phyloP scores from a whole-genome alignment of 495 filamentous ascomycete species.

The Penicillium bialowiezense region DNA sequence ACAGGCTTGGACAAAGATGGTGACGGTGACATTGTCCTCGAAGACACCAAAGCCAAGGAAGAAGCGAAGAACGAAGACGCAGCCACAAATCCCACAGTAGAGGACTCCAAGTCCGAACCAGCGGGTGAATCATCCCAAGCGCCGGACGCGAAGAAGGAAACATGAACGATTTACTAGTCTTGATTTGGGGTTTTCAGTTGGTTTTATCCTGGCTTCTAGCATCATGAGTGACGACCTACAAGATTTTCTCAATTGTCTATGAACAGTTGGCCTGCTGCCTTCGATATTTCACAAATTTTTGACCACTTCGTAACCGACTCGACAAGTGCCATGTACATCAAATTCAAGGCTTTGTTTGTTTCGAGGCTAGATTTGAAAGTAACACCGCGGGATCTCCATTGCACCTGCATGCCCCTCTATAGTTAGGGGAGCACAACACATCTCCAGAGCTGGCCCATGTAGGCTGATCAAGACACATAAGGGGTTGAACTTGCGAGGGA shows the following conservation, averaged over 20 bases:
- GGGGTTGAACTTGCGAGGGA: too few relatives aligned
- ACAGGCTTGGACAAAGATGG: slow-evolving; percentile 36
- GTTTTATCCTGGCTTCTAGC: slow-evolving; percentile 11
- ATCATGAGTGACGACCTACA: slow-evolving; percentile 32
- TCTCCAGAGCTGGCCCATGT: too few relatives aligned
- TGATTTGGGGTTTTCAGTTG: slow-evolving; percentile 1
- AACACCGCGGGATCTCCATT: too few relatives aligned
- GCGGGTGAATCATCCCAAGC: slow-evolving; percentile 8
- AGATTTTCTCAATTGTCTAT: slow-evolving; percentile 10
- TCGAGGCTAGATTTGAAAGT: too few relatives aligned
- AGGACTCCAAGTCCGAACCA: slow-evolving; percentile 4
- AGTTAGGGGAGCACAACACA: too few relatives aligned
- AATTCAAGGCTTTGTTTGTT: neutral
- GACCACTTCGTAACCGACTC: neutral
- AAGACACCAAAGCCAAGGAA: slow-evolving; percentile 24
- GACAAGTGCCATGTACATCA: neutral
- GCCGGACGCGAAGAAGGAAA: slow-evolving; percentile 14
- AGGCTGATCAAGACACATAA: too few relatives aligned
- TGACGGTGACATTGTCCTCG: slow-evolving; percentile 44
- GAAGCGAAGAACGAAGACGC: slow-evolving; percentile 9
- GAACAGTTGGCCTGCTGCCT: neutral
- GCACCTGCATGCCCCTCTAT: too few relatives aligned
- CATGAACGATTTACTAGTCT: slow-evolving; percentile 2
- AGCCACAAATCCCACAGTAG: slow-evolving; percentile 4
- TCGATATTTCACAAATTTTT: too few relatives aligned